Evolutionary conservation across 768 basidiomycete genomes (phyloP).

Genomic region (Agaricus blazei): DNA sequence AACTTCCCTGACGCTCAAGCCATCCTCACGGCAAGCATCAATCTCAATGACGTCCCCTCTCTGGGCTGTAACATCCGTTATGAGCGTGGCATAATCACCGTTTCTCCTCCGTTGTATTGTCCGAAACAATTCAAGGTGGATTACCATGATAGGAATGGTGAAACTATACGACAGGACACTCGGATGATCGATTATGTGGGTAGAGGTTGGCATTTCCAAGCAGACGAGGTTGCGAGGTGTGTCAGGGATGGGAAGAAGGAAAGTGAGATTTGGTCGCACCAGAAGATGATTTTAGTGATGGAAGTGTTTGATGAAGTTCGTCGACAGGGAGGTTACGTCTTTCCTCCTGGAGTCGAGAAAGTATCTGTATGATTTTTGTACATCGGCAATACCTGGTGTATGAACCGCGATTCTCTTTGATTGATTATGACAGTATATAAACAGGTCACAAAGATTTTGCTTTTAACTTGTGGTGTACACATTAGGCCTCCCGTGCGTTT

Average conservation of each 20-base stretch:
- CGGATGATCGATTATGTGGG: conserved; percentile 56
- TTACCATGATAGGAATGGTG: conserved; percentile 43
- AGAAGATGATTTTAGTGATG: conserved; percentile 80
- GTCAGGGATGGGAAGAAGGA: conserved; percentile 68
- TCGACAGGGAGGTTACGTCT: conserved; percentile 58
- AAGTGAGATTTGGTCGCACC: conserved; percentile 70
- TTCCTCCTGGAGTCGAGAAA: conserved; percentile 63
- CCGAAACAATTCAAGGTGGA: conserved; percentile 64
- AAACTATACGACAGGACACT: conserved; percentile 46
- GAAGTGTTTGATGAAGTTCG: conserved; percentile 83
- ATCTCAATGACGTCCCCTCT: conserved; percentile 30
- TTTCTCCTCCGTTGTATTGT: conserved; percentile 62
- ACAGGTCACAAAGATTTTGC: not conserved
- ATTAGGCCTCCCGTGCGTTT: too few species aligned
- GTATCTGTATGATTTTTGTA: conserved; percentile 14
- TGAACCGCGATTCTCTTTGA: too few species aligned
- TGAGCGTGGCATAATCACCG: conserved; percentile 62
- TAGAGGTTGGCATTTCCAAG: conserved; percentile 79
- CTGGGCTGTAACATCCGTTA: conserved; percentile 69
- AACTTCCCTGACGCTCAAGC: conserved; percentile 72
- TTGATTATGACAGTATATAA: too few species aligned
- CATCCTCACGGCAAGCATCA: conserved; percentile 66
- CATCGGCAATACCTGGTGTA: not conserved
- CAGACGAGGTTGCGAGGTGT: conserved; percentile 83
- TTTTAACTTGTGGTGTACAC: not conserved